Conservation (phyloP, 306 rosid genomes). For the Casuarina equisetifolia region DNA sequence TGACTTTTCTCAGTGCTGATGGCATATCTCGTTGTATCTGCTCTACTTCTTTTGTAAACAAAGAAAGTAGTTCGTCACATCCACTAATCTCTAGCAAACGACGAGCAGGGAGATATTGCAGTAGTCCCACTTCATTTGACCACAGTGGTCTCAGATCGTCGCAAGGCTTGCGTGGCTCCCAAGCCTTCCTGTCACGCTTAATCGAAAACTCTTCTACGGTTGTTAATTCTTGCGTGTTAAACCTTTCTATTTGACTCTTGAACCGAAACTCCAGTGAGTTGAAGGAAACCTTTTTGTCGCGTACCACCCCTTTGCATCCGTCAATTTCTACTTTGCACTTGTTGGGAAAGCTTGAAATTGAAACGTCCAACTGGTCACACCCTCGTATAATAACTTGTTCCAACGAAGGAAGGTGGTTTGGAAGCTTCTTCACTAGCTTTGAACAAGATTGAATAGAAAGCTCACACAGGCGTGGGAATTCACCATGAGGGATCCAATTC, state of each 20-base stretch:
- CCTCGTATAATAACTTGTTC: neutral
- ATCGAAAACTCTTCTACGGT: no score
- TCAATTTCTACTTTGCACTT: neutral
- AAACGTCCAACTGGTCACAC: neutral
- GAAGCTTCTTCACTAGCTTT: neutral
- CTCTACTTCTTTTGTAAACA: neutral
- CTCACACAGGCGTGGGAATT: neutral
- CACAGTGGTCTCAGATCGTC: neutral
- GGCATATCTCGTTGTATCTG: neutral
- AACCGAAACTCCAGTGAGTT: neutral
- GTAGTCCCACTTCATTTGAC: neutral
- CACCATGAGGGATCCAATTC: neutral
- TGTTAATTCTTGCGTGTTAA: no score
- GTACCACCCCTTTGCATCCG: neutral
- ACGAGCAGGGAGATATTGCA: neutral
- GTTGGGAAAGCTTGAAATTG: neutral
- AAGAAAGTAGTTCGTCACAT: neutral
- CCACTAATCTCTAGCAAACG: neutral
- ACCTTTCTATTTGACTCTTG: neutral
- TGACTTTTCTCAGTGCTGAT: neutral
- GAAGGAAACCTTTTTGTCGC: neutral
- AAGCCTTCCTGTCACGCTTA: no score
- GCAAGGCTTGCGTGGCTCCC: neutral
- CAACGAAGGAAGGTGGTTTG: neutral
- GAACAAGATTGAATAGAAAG: neutral